Base-by-base conservation (phyloP, 371 early-diverging fungal genomes). In the Syncephalastrum sp. region DNA sequence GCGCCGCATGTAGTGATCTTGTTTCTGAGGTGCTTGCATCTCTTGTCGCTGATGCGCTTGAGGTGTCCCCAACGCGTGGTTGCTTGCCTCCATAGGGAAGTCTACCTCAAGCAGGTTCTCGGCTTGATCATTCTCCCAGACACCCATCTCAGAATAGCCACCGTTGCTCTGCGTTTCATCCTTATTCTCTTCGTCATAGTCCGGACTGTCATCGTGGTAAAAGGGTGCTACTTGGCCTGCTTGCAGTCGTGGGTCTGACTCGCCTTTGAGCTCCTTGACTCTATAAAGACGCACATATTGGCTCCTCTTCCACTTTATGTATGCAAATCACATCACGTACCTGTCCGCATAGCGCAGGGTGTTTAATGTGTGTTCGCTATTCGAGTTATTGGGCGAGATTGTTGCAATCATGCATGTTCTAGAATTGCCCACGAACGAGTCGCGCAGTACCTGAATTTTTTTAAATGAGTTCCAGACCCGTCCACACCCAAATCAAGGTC, bases 321-420 rank as follows among this genome's bases (percentile, higher is more conserved):
- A 21, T 8, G 38, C n/a, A 41, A 23, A 41, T 44, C 85, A 52
- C 81, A 82, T 57, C 82, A 38, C 80, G 54, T 71, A 64, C 72
- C 91, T 91, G 70, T 97, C 95, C 2, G 99, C 99, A 73, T 99
- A 99, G 48, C 99, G 86, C 41, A 99, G 81, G 1, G 99, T 99
- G 68, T 99, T 99, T 43, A 99, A 79, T 0, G 98, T 93, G 74
- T 99, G 97, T 58, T 99, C 99, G 59, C 90, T 87, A 79, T 96
- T 96, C 16, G 88, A 78, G 17, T 85, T 84, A 58, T 92, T 92
- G 13, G 99, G 97, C 3, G 94, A 92, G 19, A 99, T 87, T 1
- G 97, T 99, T 2, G 98, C 99, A 55, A 99, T 90, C 95, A 99
- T 94, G 65, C 95, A 96, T 0, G 98, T 96, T 15, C 91, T 84